phyloP scores from a whole-genome alignment of 352 stramenopile species.

The Pythium rhizo-oryzae region DNA sequence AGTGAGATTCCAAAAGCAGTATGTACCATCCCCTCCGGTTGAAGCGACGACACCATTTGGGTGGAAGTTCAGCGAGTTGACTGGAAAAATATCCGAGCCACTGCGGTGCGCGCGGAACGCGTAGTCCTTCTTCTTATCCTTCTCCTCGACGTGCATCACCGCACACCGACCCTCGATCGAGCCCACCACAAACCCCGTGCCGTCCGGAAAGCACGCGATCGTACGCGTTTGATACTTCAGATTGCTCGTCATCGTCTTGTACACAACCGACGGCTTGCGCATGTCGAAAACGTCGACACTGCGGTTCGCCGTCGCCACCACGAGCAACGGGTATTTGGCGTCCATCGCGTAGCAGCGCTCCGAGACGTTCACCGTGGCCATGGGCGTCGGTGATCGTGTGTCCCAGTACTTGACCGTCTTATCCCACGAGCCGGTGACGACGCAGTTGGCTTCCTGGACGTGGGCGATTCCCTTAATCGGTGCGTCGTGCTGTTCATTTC shows the following conservation, averaged over 20 bases:
- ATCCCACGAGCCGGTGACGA: constrained; percentile 95
- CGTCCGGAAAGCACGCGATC: constrained; percentile 90
- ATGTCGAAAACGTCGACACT: constrained; percentile 90
- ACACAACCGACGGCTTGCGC: constrained; percentile 86
- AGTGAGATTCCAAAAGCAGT: constrained; percentile 99
- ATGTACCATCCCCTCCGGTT: constrained; percentile 94
- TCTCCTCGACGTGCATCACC: constrained; percentile 90
- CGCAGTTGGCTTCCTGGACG: constrained; percentile 84
- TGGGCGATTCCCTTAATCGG: constrained; percentile 90
- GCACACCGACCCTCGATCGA: constrained; percentile 92
- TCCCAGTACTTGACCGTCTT: constrained; percentile 98
- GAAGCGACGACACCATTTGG: constrained; percentile 96
- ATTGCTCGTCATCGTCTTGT: constrained; percentile 83
- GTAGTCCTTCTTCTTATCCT: constrained; percentile 86
- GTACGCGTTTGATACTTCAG: constrained; percentile 90
- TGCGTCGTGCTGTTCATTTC: constrained; percentile 89
- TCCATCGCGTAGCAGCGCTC: constrained; percentile 96
- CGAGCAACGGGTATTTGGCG: constrained; percentile 90
- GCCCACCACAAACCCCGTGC: constrained; percentile 86
- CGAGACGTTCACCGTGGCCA: constrained; percentile 89
- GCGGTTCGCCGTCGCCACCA: constrained; percentile 93
- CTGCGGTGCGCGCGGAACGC: constrained; percentile 94
- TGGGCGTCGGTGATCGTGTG: constrained; percentile 86
- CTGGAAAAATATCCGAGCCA: constrained; percentile 80
- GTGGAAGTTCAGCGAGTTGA: constrained; percentile 93